Percentiles rank a stretch among this genome's conserved stretches.
Conservation (phyloP, 192 early-diverging fungal genomes). For the Coemansia sp. region DNA sequence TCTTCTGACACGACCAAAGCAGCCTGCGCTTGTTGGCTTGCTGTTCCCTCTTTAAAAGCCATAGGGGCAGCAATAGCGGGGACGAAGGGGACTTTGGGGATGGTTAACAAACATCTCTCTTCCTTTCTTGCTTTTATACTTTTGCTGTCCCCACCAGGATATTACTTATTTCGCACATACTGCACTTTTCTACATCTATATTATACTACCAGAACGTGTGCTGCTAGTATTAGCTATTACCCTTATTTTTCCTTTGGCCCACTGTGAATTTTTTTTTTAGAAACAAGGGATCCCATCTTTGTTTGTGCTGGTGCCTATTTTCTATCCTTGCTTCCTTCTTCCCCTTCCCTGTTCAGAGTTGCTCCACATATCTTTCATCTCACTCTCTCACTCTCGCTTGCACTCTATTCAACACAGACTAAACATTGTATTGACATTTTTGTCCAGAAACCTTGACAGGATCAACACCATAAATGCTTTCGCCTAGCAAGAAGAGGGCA, state of each 20-base stretch:
- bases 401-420: no score
- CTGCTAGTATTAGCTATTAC: slow-evolving; percentile 3
- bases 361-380: not conserved
- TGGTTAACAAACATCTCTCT: not conserved
- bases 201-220: not conserved
- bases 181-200: not conserved
- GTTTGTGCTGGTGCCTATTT: not conserved
- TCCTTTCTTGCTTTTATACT: not conserved
- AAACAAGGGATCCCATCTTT: not conserved
- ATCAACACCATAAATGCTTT: not conserved
- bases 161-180: slow-evolving; percentile 3
- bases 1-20: not conserved
- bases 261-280: not conserved
- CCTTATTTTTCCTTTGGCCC: not conserved
- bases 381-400: not conserved
- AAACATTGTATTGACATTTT: not conserved
- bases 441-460: not conserved
- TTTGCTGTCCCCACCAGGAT: not conserved
- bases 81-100: slow-evolving; percentile 1
- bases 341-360: not conserved
- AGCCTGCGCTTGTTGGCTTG: not conserved
- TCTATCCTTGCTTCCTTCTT: not conserved
- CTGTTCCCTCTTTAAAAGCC: not conserved
- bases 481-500: not conserved
- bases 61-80: no score